These are phyloP conservation scores for Chrysophaeum taylorii DNA, from an alignment of 352 stramenopile species.

Conservation along the genomic window DNA sequence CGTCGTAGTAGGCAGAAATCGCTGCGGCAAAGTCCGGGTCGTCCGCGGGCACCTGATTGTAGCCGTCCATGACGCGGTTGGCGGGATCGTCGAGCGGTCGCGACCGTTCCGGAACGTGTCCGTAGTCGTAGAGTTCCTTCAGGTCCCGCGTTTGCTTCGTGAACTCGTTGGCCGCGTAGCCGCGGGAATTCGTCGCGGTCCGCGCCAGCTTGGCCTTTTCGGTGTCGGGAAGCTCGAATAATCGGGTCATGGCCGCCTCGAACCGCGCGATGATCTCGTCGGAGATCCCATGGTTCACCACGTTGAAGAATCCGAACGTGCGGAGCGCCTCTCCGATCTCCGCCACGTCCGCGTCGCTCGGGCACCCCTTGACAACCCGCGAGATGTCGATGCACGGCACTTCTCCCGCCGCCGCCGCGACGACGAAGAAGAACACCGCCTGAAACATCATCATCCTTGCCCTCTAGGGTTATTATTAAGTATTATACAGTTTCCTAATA, in stretches of 20 bases:
- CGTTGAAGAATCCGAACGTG: constrained; percentile 82
- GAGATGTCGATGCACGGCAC: not conserved
- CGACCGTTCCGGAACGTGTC: constrained; percentile 31
- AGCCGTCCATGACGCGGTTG: constrained; percentile 49
- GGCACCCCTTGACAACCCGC: not conserved
- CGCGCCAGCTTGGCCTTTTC: constrained; percentile 39
- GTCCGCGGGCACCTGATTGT: constrained; percentile 50
- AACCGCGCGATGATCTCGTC: constrained; percentile 53
- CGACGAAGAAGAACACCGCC: no score
- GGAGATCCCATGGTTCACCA: constrained; percentile 62
- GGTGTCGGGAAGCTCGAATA: constrained; percentile 63
- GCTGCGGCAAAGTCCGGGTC: constrained; percentile 49
- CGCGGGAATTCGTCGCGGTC: constrained; percentile 61
- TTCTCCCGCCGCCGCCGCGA: not conserved
- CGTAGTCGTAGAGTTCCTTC: constrained; percentile 72
- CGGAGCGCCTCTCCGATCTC: constrained; percentile 32
- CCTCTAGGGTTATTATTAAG: no score
- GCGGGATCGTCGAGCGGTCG: constrained; percentile 33
- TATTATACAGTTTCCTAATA: no score
- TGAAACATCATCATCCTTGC: no score
- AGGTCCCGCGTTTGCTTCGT: constrained; percentile 82
- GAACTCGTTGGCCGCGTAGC: constrained; percentile 83
- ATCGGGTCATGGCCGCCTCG: constrained; percentile 49
- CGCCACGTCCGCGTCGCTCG: not conserved
- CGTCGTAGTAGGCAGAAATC: constrained; percentile 48